Evolutionary conservation across 176 grass and related monocot genomes (phyloP), one percentile per base, ranked within the genome.

Genomic region (Alopecurus myosuroides): DNA sequence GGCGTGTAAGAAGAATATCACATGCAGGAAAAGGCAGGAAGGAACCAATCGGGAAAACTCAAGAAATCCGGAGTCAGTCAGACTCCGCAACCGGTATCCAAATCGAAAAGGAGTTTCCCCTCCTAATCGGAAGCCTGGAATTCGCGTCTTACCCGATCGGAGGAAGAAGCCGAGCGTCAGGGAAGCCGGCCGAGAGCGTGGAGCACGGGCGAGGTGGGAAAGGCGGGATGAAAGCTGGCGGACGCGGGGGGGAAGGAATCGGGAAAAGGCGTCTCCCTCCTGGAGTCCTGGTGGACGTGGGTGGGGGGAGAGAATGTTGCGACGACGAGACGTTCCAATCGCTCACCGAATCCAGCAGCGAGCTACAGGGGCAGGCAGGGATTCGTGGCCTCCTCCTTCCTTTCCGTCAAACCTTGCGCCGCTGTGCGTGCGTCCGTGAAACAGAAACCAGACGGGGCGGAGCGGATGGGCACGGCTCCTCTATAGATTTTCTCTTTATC

Each of bases 291-390:
- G 30, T 19, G 42, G 44, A 68, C 23, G 70, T 61, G 55, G 70
- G 37, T 36, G 48, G 57, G 77, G 67, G 17, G 29, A 51, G n/a
- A n/a, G 85, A 88, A 88, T 88, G 79, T 62, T 12, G 78, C 70
- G 78, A 73, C 68, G 76, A 8, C 14, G 9, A 23, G 76, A 35
- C 37, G 77, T 62, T 40, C 23, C 37, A 28, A 79, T 79, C 77
- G 33, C 46, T 70, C n/a, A 70, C 46, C 79, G 66, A 52, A 73
- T 84, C 80, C 64, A 56, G 82, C 64, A 51, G 41, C 29, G 14
- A 12, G 12, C 37, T n/a, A n/a, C n/a, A n/a, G n/a, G 53, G 26
- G 60, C n/a, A 1, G 14, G 25, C 23, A n/a, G n/a, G n/a, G 13
- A 29, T 61, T 61, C 57, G 11, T 61, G n/a, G 6, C 25, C 57